Evolutionary conservation across 2,329 filamentous ascomycete genomes (phyloP).

Genomic region (Ophiocordyceps camponoti-leonardi): DNA sequence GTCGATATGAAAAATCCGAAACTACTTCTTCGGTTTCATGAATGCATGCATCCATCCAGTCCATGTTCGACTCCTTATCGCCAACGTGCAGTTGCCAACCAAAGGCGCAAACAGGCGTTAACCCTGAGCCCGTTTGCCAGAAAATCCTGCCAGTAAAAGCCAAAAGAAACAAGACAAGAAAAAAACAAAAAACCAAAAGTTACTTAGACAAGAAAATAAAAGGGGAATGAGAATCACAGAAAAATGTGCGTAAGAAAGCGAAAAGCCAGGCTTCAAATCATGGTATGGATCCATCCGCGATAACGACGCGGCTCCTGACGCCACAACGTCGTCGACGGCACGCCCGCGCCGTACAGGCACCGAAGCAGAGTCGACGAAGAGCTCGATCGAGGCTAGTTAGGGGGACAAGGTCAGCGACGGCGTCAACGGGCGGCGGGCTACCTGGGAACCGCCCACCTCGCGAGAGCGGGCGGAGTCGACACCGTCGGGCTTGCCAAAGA

Average conservation of each 20-base stretch:
- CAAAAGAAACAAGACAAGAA: neutral
- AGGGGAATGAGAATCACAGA: neutral
- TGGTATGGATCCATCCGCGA: conserved; percentile 1
- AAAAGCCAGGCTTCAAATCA: neutral
- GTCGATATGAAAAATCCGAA: too few relatives aligned
- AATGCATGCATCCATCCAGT: too few relatives aligned
- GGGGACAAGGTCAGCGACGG: neutral
- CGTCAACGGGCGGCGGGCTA: neutral
- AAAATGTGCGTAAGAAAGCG: neutral
- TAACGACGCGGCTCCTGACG: neutral
- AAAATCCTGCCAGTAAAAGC: neutral
- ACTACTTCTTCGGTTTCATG: too few relatives aligned
- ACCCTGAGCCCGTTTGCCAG: neutral
- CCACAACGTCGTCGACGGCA: conserved; percentile 1
- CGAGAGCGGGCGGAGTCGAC: neutral
- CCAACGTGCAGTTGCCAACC: neutral
- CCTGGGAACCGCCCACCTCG: neutral
- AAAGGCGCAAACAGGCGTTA: neutral
- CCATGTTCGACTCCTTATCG: neutral
- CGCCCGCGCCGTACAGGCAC: conserved; percentile 1
- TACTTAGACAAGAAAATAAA: neutral
- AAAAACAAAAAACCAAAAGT: neutral
- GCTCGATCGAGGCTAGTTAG: neutral
- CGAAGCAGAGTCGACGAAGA: neutral
- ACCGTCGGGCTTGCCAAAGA: conserved; percentile 7